Evolutionary conservation across 306 rosid species (phyloP).

Genomic region (barrel medic (Medicago truncatula)): MtrunA17r5.0-ANR NC_053044.1:37871001-37871500

Average conservation of each 20-base stretch:
- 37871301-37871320: slow-evolving; percentile 78
- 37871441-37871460: slow-evolving; percentile 53
- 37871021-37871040: slow-evolving; percentile 11
- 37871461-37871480: slow-evolving; percentile 42
- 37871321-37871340: slow-evolving; percentile 83
- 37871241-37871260: not conserved
- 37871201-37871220: slow-evolving; percentile 21
- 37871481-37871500: slow-evolving; percentile 53
- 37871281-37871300: slow-evolving; percentile 81
- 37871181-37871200: slow-evolving; percentile 79
- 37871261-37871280: slow-evolving; percentile 65
- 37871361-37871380: slow-evolving; percentile 84
- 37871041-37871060: not conserved
- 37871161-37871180: slow-evolving; percentile 86
- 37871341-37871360: slow-evolving; percentile 90
- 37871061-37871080: not conserved
- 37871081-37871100: slow-evolving; percentile 66
- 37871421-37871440: not conserved
- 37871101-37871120: slow-evolving; percentile 76
- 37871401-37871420: slow-evolving; percentile 40
- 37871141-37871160: slow-evolving; percentile 97
- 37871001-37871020: no score
- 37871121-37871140: slow-evolving; percentile 91
- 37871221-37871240: not conserved
- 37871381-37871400: slow-evolving; percentile 41